A percentile compares a stretch with the other conserved stretches of the same genome.
phyloP scores from a whole-genome alignment of 768 basidiomycete species.

The Gymnopilus dilepis region DNA sequence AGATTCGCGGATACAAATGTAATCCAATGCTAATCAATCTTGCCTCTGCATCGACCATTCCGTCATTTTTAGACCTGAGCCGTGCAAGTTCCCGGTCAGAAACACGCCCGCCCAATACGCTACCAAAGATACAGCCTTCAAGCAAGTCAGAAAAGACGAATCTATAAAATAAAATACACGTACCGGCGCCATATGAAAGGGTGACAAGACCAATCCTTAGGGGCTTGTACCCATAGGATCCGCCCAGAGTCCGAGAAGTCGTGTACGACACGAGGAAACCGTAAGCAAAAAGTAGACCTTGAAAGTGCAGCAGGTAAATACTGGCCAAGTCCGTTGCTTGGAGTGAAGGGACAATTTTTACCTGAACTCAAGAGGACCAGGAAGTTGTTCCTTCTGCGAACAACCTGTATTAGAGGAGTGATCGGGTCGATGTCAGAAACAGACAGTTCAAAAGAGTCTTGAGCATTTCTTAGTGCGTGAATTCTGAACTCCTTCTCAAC shows the following conservation, averaged over 20 bases:
- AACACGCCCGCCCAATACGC: constrained; percentile 48
- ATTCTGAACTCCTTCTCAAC: constrained; percentile 32
- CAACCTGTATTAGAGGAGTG: constrained; percentile 60
- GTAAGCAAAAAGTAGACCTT: constrained; percentile 75
- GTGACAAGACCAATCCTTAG: constrained; percentile 79
- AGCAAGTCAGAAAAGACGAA: too few relatives aligned
- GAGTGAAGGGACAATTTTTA: constrained; percentile 34
- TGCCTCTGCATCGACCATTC: constrained; percentile 67
- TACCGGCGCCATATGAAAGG: constrained; percentile 74
- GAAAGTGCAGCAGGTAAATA: background rate
- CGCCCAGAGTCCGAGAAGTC: constrained; percentile 68
- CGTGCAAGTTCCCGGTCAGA: constrained; percentile 46
- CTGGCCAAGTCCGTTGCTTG: background rate
- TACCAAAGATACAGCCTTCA: constrained; percentile 48
- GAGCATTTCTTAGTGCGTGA: constrained; percentile 18
- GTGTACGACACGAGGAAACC: constrained; percentile 78
- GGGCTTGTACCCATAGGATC: constrained; percentile 67
- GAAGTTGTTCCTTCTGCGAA: constrained; percentile 70
- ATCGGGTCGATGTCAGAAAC: constrained; percentile 77
- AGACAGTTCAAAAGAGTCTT: constrained; percentile 50
- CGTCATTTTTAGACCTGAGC: constrained; percentile 44
- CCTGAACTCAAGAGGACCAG: constrained; percentile 70
- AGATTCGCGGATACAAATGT: background rate
- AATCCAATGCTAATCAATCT: constrained; percentile 8
- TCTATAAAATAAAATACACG: too few relatives aligned